A percentile compares a stretch with the other conserved stretches of the same genome.
Conservation (phyloP, 768 basidiomycete genomes). For the Boletus pseudo-olivaceus region DNA sequence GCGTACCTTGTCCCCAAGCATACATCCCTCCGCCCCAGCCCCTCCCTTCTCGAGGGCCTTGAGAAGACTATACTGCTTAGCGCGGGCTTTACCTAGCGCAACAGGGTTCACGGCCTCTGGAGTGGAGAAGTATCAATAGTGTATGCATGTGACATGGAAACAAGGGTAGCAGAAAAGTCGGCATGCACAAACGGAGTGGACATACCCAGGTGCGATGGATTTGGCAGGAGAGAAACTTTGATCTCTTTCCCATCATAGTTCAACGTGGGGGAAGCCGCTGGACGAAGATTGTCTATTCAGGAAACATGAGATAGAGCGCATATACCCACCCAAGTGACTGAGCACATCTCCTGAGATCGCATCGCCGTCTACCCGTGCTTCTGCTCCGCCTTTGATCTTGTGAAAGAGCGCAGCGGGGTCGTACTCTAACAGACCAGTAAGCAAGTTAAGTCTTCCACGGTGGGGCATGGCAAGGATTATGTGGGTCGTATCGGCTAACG, state of each 20-base stretch:
- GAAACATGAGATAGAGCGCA: background rate
- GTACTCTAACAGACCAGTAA: conserved; percentile 72
- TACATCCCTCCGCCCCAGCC: conserved; percentile 20
- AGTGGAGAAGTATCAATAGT: background rate
- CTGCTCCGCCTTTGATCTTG: conserved; percentile 80
- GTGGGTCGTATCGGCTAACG: conserved; percentile 59
- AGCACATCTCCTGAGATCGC: conserved; percentile 81
- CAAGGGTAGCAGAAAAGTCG: background rate
- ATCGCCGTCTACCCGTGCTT: conserved; percentile 56
- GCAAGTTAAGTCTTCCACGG: conserved; percentile 80
- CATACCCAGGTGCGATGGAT: conserved; percentile 72
- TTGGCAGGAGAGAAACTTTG: conserved; percentile 76
- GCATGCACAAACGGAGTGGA: background rate
- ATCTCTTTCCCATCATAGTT: conserved; percentile 48
- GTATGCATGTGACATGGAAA: too few relatives aligned
- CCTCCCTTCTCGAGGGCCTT: conserved; percentile 49
- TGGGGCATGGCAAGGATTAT: conserved; percentile 86
- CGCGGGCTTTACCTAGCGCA: conserved; percentile 84
- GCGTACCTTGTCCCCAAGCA: conserved; percentile 32
- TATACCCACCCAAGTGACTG: conserved; percentile 66
- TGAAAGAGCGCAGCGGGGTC: conserved; percentile 71
- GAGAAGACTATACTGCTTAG: conserved; percentile 82
- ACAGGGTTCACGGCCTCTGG: conserved; percentile 86
- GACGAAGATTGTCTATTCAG: background rate
- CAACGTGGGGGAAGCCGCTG: conserved; percentile 65